Base-by-base conservation (phyloP, 2,329 filamentous ascomycete species). In the Neoarthrinium moseri region DNA sequence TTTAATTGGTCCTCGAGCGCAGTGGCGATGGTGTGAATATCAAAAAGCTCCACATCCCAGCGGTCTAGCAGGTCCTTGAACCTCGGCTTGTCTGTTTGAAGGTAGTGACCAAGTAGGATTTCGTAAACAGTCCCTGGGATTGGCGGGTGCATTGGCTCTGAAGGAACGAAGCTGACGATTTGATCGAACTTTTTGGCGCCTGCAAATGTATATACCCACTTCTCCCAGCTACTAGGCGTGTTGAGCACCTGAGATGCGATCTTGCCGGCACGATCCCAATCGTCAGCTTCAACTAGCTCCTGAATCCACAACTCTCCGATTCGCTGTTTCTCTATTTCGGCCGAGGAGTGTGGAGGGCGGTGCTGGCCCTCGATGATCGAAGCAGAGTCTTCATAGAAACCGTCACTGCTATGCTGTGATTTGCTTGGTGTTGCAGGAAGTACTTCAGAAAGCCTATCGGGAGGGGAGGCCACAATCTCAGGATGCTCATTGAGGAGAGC, bases 301-400 rank as follows among this genome's bases (percentile, higher is more conserved):
- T 91, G 84, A 26, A 99, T 77, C 94, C 94, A 99, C 5, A 95
- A 75, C 60, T 97, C 94, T 18, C 94, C 94, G 47, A 99, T 89
- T 2, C 89, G 81, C 26, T 87, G 80, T 66, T 96, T 99, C 62
- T 99, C 92, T 55, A 86, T 89, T 51, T 94, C 88, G 0, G 86
- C 81, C 0, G 83, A 79, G 0, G 86, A 86, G 53, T 84, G 80
- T 32, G 79, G 73, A 27, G 71, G 65, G 44, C 70, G 75, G 33
- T 74, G 74, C n/a, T 76, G 76, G 1, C 82, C 81, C 35, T 85
- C 81, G 1, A 83, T 76, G 0, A 78, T 78, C 6, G 84, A 81
- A 1, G 82, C 80, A 6, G 71, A 70, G 42, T 92, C 89, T 49
- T 95, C 89, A 55, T 87, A 89, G 54, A 92, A 87, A 38, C 94